Evolutionary conservation across 345 rosid genomes (phyloP).

Genomic region (Noccaea caerulescens): DNA sequence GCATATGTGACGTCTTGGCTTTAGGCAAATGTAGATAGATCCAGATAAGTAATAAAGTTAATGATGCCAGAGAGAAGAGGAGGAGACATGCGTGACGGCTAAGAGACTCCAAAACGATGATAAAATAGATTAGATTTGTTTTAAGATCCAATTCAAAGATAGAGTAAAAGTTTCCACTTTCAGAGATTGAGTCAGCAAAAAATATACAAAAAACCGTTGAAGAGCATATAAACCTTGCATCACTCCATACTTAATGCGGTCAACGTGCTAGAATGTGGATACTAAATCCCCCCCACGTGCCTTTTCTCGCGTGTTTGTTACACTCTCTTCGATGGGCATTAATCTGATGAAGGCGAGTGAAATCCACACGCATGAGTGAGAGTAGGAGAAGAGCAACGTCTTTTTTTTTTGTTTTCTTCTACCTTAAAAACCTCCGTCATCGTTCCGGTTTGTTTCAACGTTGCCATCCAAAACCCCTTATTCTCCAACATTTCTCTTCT

Average conservation of each 20-base stretch:
- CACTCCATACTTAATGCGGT: constrained; percentile 31
- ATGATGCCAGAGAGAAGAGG: constrained; percentile 32
- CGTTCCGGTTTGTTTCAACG: neutral
- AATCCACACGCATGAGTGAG: constrained; percentile 5
- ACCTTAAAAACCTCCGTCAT: constrained; percentile 20
- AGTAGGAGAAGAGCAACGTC: constrained; percentile 7
- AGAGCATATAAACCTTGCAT: constrained; percentile 32
- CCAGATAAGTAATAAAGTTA: neutral
- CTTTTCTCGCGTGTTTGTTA: neutral
- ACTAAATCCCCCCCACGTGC: constrained; percentile 10
- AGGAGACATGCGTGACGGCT: constrained; percentile 40
- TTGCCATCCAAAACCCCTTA: neutral
- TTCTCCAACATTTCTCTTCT: neutral
- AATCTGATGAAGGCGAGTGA: neutral
- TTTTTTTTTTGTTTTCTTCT: too few relatives aligned
- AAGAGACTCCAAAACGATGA: constrained; percentile 36
- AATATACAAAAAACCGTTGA: constrained; percentile 15
- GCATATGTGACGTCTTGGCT: too few relatives aligned
- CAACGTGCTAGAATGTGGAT: constrained; percentile 28
- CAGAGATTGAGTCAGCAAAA: neutral
- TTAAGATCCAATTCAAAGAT: constrained; percentile 25
- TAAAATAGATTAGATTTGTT: neutral
- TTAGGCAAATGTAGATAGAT: too few relatives aligned
- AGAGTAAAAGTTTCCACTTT: neutral
- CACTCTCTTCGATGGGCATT: neutral